Evolutionary conservation across 1,284 basidiomycete genomes (phyloP).

Genomic region (Rugosomyces carneus): DNA sequence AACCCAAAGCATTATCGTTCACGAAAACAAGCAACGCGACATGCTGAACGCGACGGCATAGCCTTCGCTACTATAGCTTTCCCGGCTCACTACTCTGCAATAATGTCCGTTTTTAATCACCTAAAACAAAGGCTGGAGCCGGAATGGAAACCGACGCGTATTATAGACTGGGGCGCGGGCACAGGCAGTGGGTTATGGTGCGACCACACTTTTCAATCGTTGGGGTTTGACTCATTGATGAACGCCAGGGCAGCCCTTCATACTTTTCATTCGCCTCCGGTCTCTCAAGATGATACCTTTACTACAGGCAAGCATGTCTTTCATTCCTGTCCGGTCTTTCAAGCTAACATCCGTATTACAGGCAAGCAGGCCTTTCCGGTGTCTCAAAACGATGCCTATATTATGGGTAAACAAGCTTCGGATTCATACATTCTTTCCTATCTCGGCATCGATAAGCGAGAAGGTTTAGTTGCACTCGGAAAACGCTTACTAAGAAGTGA

Average conservation of each 20-base stretch:
- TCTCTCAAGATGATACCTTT: conserved; percentile 13
- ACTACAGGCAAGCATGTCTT: conserved; percentile 34
- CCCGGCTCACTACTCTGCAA: conserved; percentile 71
- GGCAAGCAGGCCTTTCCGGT: not conserved
- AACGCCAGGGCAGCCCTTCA: conserved; percentile 56
- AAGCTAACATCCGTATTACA: not conserved
- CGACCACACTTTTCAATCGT: conserved; percentile 13
- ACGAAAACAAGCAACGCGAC: conserved; percentile 46
- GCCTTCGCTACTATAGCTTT: conserved; percentile 72
- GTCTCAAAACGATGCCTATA: conserved; percentile 12
- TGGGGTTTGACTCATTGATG: conserved; percentile 12
- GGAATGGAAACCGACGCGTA: conserved; percentile 47
- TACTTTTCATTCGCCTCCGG: conserved; percentile 45
- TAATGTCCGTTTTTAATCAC: conserved; percentile 61
- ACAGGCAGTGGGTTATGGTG: conserved; percentile 74
- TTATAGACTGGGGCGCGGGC: conserved; percentile 74
- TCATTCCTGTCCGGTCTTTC: conserved; percentile 28
- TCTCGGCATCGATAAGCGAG: conserved; percentile 64
- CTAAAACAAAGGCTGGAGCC: conserved; percentile 55
- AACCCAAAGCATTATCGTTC: conserved; percentile 54
- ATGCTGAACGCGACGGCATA: conserved; percentile 60
- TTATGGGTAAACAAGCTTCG: conserved; percentile 33
- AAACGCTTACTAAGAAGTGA: conserved; percentile 55
- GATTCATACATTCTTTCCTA: conserved; percentile 55
- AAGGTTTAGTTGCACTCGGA: conserved; percentile 60